Percentiles rank a stretch among this genome's conserved stretches.
These are phyloP conservation scores for Syzygium aqueum DNA, from an alignment of 345 rosid genomes.

Conservation along the genomic window DNA sequence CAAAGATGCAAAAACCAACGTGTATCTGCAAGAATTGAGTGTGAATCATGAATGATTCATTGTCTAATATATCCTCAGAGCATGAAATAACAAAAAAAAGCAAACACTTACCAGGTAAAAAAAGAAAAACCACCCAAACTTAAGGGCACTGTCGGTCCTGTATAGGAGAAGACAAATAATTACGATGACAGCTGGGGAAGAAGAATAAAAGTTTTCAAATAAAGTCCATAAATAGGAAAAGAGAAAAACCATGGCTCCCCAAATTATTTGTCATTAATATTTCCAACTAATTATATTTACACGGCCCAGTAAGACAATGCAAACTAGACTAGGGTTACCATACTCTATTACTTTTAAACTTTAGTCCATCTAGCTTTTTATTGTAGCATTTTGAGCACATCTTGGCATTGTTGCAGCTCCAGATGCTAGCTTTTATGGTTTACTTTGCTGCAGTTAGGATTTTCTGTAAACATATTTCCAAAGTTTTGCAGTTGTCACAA, in stretches of 20 bases:
- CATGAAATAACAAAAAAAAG: not conserved
- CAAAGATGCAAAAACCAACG: constrained; percentile 75
- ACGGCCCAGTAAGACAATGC: not conserved
- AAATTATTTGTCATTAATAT: not conserved
- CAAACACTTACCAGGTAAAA: constrained; percentile 49
- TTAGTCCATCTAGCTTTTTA: not conserved
- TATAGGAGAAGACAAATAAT: not conserved
- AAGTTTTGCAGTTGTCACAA: not conserved
- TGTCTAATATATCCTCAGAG: not conserved
- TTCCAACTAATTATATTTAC: not conserved
- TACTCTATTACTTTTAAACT: not conserved
- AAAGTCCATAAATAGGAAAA: not conserved
- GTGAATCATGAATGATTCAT: not conserved
- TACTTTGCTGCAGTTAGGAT: not conserved
- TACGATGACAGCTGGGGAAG: not conserved
- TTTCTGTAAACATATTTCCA: not conserved
- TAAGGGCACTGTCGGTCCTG: constrained; percentile 98
- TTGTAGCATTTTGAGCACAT: not conserved
- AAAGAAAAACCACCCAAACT: constrained; percentile 91
- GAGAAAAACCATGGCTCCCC: not conserved
- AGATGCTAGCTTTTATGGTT: not conserved
- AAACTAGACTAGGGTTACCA: not conserved
- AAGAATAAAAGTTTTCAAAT: not conserved
- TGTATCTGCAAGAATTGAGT: constrained; percentile 56
- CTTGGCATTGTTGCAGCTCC: not conserved